Base-by-base conservation (phyloP, 306 rosid species). In the Lagenaria siceraria region DNA sequence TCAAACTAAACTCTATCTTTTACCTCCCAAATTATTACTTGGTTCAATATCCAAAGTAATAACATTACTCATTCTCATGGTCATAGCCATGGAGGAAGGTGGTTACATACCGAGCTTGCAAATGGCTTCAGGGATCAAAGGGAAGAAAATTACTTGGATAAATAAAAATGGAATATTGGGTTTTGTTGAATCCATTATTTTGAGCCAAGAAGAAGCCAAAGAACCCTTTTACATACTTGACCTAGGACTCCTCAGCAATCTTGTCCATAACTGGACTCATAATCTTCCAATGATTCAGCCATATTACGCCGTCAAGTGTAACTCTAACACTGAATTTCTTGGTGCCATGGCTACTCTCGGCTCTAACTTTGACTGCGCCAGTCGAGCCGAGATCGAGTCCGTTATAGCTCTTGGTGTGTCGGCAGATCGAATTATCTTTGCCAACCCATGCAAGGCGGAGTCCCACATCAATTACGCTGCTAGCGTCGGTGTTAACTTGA, bases 401-500 rank as follows among this genome's bases (percentile, higher is more conserved):
- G 53, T 78, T 18, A 19, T 78, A 15, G 46, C 77, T 15, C 76
- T 53, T 10, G 77, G 77, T 1, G 76, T 68, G 48, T 33, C 64
- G 2, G 10, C 55, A 4, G 43, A 40, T 10, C 59, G 76, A 42
- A 78, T 78, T 40, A 48, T 78, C 38, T 78, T 64, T 8, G 81
- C 69, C 40, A 78, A 78, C 19, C 81, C 81, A 7, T 78, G 81
- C 65, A 78, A 68, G 43, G 53, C 55, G 0, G 77, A 78, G 58
- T 51, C 60, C 36, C 81, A 78, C 61, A 64, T 78, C 73, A 78
- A 59, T 56, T 40, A 65, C 12, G 66, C 81, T 2, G 81, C 81
- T 1, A 42, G 56, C 9, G 76, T 78, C 5, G 68, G 69, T 6
- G 68, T 78, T 12, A 38, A 78, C 21, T 48, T 78, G 33, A 14